Percentiles rank a stretch among this genome's conserved stretches.
Conservation (phyloP, 192 early-diverging fungal species). For the Chytriomyces sp. region DNA sequence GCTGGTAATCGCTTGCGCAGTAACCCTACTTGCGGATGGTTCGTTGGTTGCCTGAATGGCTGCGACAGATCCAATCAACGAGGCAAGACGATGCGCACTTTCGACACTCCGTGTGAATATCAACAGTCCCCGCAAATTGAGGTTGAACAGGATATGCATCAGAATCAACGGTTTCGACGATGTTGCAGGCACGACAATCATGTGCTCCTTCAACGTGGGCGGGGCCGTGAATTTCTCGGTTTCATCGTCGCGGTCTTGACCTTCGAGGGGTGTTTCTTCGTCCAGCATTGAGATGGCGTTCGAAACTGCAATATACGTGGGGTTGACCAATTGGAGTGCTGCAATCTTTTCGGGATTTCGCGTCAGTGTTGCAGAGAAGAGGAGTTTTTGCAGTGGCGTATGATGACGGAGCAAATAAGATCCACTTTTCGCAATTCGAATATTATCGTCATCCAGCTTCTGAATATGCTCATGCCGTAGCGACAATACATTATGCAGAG, state of each 20-base stretch:
- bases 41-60: background rate
- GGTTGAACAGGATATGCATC: slow-evolving; percentile 76
- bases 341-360: slow-evolving; percentile 92
- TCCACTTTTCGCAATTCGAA: background rate
- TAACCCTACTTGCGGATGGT: background rate
- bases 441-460: background rate
- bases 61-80: slow-evolving; percentile 37
- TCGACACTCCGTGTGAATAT: slow-evolving; percentile 91
- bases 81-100: slow-evolving; percentile 77
- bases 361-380: slow-evolving; percentile 96
- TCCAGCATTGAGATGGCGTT: slow-evolving; percentile 2
- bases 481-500: slow-evolving; percentile 38
- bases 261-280: slow-evolving; percentile 24
- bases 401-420: slow-evolving; percentile 30
- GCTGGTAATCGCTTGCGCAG: slow-evolving; percentile 42
- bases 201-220: slow-evolving; percentile 70
- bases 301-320: slow-evolving; percentile 80
- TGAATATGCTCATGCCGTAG: slow-evolving; percentile 30
- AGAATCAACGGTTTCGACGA: slow-evolving; percentile 85
- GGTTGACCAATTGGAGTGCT: slow-evolving; percentile 76
- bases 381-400: slow-evolving; percentile 80
- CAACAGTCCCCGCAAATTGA: slow-evolving; percentile 65
- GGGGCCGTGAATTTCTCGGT: slow-evolving; percentile 55
- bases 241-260: slow-evolving; percentile 29
- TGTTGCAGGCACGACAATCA: slow-evolving; percentile 64